Conservation (phyloP, 805 yeast genomes). For the Myxozyma neotropica region DNA sequence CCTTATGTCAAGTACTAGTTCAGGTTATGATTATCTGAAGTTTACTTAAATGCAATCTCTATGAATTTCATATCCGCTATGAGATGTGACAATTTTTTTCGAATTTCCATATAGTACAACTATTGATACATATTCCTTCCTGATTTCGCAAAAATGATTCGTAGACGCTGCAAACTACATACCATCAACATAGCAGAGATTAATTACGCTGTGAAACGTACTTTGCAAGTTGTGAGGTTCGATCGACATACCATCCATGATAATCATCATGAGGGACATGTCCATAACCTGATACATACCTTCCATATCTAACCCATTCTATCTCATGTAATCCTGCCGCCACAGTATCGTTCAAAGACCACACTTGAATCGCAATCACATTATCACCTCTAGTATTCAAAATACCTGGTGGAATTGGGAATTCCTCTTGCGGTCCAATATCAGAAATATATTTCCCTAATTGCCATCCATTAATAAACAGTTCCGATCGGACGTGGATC, state of each 20-base stretch:
- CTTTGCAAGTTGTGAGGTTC: neutral
- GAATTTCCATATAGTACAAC: neutral
- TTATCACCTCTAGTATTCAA: slow-evolving; percentile 20
- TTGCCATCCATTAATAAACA: slow-evolving; percentile 30
- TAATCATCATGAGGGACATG: slow-evolving; percentile 21
- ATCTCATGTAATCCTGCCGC: slow-evolving; percentile 16
- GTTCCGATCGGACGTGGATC: slow-evolving; percentile 23
- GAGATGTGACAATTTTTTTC: too few species aligned
- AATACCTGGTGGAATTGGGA: slow-evolving; percentile 29
- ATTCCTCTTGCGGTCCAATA: slow-evolving; percentile 28
- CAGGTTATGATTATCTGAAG: too few species aligned
- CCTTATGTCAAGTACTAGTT: slow-evolving; percentile 35
- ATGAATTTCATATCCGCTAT: too few species aligned
- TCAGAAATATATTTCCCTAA: slow-evolving; percentile 23
- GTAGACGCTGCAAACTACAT: neutral
- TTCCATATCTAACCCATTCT: slow-evolving; percentile 23
- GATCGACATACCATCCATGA: slow-evolving; percentile 22
- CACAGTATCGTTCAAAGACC: slow-evolving; percentile 21
- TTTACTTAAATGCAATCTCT: too few species aligned
- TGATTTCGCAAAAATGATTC: neutral
- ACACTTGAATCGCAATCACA: slow-evolving; percentile 15
- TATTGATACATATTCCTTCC: neutral
- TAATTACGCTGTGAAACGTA: too few species aligned
- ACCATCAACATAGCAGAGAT: neutral
- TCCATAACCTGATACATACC: slow-evolving; percentile 14